Evolutionary conservation across 768 basidiomycete species (phyloP).

Genomic region (Pleurotus tuoliensis): DNA sequence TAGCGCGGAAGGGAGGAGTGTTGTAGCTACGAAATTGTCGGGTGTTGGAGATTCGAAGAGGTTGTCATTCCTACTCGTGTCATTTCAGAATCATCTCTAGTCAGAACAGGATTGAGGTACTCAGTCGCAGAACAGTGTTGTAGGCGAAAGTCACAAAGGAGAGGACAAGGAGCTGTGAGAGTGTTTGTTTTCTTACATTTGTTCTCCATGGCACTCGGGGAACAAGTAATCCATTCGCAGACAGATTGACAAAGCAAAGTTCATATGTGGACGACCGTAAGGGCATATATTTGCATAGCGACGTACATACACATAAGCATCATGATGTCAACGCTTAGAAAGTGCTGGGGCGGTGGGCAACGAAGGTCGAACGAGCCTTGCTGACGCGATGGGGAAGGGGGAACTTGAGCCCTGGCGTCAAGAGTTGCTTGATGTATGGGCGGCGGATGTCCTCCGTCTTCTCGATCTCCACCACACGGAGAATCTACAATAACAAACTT

Average conservation of each 20-base stretch:
- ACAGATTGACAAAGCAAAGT: too few species aligned
- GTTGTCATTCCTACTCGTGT: not conserved
- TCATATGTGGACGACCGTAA: not conserved
- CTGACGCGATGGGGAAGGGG: conserved; percentile 88
- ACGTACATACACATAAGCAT: not conserved
- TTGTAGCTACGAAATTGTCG: not conserved
- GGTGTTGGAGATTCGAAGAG: not conserved
- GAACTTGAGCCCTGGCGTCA: conserved; percentile 91
- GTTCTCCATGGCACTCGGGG: not conserved
- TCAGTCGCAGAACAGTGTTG: not conserved
- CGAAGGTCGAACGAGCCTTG: conserved; percentile 78
- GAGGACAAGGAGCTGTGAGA: not conserved
- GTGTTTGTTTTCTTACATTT: not conserved
- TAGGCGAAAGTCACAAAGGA: not conserved
- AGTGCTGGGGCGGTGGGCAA: conserved; percentile 72
- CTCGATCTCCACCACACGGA: conserved; percentile 94
- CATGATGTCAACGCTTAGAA: conserved; percentile 38
- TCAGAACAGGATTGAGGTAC: not conserved
- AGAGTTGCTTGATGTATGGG: conserved; percentile 96
- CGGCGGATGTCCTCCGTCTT: conserved; percentile 90
- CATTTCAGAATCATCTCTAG: not conserved
- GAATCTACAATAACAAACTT: conserved; percentile 53
- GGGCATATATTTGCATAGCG: conserved; percentile 1
- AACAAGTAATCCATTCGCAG: too few species aligned
- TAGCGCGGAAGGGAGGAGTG: not conserved